Conservation (phyloP, 192 early-diverging fungal genomes). For the Coemansia sp. region DNA sequence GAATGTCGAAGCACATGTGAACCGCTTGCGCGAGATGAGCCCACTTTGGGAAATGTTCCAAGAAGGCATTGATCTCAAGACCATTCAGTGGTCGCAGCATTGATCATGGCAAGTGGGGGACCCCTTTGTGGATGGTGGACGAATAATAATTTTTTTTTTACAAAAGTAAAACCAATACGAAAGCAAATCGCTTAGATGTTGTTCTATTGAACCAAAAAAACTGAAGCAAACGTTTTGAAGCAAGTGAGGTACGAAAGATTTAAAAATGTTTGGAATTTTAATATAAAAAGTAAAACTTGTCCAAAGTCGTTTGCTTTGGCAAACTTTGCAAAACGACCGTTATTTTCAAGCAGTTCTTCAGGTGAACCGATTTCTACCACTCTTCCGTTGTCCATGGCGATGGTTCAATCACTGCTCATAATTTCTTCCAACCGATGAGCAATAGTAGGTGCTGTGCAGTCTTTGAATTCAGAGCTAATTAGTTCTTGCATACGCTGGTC, state of each 20-base stretch:
- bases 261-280: too few species aligned
- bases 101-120: constrained; percentile 28
- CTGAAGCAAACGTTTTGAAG: too few species aligned
- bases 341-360: constrained; percentile 4
- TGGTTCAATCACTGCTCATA: constrained; percentile 62
- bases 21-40: constrained; percentile 89
- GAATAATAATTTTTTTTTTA: too few species aligned
- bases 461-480: constrained; percentile 52
- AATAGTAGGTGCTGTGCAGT: constrained; percentile 58
- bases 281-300: not conserved
- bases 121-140: too few species aligned
- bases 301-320: constrained; percentile 14
- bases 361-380: constrained; percentile 11
- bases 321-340: constrained; percentile 11
- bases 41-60: constrained; percentile 99
- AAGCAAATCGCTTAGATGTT: too few species aligned
- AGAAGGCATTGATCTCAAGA: constrained; percentile 89
- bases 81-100: constrained; percentile 90
- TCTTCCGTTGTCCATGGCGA: constrained; percentile 60
- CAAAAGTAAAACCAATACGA: too few species aligned
- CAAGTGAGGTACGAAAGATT: too few species aligned
- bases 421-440: constrained; percentile 72
- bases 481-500: constrained; percentile 6
- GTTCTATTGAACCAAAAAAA: too few species aligned
- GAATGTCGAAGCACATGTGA: constrained; percentile 78